Base-by-base conservation (phyloP, 2,329 filamentous ascomycete species). In the Parastagonospora avenae region DNA sequence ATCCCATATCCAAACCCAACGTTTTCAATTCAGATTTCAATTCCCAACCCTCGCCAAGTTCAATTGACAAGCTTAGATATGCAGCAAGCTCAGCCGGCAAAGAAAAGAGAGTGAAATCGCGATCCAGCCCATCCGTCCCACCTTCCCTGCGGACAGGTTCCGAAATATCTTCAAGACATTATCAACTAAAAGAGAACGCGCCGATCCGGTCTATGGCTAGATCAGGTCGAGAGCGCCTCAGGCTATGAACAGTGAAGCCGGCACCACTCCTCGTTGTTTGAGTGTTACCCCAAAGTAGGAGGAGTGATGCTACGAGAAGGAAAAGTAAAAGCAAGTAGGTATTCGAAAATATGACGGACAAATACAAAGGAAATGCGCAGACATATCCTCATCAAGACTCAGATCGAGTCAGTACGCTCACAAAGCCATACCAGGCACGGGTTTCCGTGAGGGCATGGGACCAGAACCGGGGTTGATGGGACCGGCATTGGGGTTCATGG, bases 381-480 rank as follows among this genome's bases (percentile, higher is more conserved):
- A 49, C 59, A 52, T 47, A 60, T 60, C 56, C 63, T 67, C 64
- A 65, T 68, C 47, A 67, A 50, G 54, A 50, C 52, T 36, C 38
- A 45, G 45, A 44, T 32, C 27, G 29, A 30, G 15, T 15, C 28
- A 16, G 11, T 7, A 24, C 15, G 19, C 37, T 64, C 52, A 79
- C 52, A 78, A 59, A 16, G 77, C 77, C 67, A 75, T 73, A 36
- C 78, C 78, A 16, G 77, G 77, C 16, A 80, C 73, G 24, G 78
- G 77, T 66, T 80, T 80, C 59, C 77, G 70, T 29, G 63, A 56
- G 7, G 76, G 77, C 41, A 77, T 59, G 16, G 61, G 55, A 37
- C 52, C 45, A 12, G 46, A 52, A 19, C 61, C 65, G 27, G 71
- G 69, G 38, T 71, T 74, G 19, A 77, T 59, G 16, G 61, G 55